Base-by-base conservation (phyloP, 768 basidiomycete species). In the Mycena polygramma region DNA sequence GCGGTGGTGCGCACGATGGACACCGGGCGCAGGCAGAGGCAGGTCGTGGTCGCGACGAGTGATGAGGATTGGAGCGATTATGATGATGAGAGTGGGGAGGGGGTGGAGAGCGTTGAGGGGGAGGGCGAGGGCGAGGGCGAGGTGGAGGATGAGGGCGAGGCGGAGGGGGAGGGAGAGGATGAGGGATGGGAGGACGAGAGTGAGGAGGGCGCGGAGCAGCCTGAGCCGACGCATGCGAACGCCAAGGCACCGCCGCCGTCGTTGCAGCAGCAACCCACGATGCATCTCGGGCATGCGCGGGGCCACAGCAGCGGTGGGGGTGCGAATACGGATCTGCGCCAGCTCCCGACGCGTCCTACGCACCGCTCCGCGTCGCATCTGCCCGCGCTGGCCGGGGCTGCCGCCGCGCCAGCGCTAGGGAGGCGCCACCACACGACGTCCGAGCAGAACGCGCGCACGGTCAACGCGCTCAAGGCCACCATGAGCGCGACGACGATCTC, bases 331-430 rank as follows among this genome's bases (percentile, higher is more conserved):
- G 75, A 65, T 63, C 70, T 49, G 45, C 73, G 63, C 46, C 75
- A 43, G 54, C 73, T 77, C 22, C 78, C 71, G 0, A 62, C 72
- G 7, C 74, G 71, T 14, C 68, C 71, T 2, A 37, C 57, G 17
- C 72, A 70, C 37, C 72, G 72, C 17, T 70, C 72, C 7, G 45
- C 69, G 14, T 55, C 54, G 19, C 60, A 73, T 41, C 68, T 73
- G 14, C 68, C 68, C 15, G 26, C 74, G 30, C 73, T 79, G 24
- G 76, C 73, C 4, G 59, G 88, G 83, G 2, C 86, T 88, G 75
- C 89, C 84, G 1, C 87, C 88, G 75, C 86, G 89, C 20, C 87
- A 88, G 75, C 86, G 89, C 20, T 87, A 91, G 73, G 86, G 87
- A 61, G 62, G 59, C 41, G 52, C 13, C 30, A 37, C 24, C 69